Evolutionary conservation across 208 protist genomes (phyloP), one percentile per base, ranked within the genome.

Genomic region (Leishmania mexicana): DNA sequence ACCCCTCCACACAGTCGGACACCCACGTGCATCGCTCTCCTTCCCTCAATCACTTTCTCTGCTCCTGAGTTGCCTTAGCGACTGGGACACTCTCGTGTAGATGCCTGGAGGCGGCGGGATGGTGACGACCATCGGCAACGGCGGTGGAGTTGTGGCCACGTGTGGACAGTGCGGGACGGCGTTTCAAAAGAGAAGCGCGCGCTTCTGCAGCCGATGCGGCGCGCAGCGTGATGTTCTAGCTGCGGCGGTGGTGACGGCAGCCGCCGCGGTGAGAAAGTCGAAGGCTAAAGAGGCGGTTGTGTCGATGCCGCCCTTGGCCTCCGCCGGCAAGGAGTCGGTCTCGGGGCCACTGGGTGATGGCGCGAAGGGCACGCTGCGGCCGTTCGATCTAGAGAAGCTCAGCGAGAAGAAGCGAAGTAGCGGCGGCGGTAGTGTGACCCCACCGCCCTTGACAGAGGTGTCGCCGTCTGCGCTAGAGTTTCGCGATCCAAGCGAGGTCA

Each of bases 131-230:
- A 65, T 28, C 71, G 70, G 53, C 67, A 49, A 65, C 47, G 72
- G 51, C 31, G 21, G 78, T 6, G 40, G 53, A 13, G 57, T 57
- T 42, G 35, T 47, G 38, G 57, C 53, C 5, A 60, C 80, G 51
- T 97, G 94, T 65, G 70, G 85, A 11, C 76, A 90, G 38, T 98
- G 95, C 84, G 91, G 93, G 40, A 75, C 92, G 24, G n/a, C 82
- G 19, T 96, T 93, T 78, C 93, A 80, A 51, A 95, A 93, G 64
- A 10, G 79, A 6, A 96, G 81, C 28, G 95, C 95, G 4, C 93
- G 93, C 74, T 98, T 98, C 75, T 98, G 95, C 74, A 89, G 88
- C 54, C 94, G 94, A 75, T 98, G 95, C 80, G 95, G 95, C 28
- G 83, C 83, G 58, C 95, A 21, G 8, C 45, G 62, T 7, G 65